phyloP scores from a whole-genome alignment of 768 basidiomycete genomes.

The Coprinopsis marcescibilis region DNA sequence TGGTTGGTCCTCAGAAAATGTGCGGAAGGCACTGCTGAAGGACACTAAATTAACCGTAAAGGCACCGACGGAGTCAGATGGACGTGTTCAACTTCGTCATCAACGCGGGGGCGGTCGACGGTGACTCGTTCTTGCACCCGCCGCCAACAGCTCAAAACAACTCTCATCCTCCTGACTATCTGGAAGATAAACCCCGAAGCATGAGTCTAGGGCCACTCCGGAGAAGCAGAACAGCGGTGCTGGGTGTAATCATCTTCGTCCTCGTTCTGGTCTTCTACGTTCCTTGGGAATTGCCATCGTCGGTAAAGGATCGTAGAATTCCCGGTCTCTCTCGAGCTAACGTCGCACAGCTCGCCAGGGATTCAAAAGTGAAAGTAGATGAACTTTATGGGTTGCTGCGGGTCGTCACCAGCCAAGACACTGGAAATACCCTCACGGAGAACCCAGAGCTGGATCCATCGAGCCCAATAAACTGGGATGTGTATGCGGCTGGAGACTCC shows the following conservation, averaged over 20 bases:
- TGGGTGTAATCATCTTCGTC: slow-evolving; percentile 30
- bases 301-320: slow-evolving; percentile 28
- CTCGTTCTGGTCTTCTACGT: slow-evolving; percentile 36
- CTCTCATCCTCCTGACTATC: not conserved
- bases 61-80: not conserved
- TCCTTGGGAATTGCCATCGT: slow-evolving; percentile 36
- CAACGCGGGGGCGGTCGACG: no score
- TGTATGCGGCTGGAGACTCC: slow-evolving; percentile 48
- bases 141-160: not conserved
- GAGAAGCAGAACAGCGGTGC: slow-evolving; percentile 19
- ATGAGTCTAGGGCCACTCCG: not conserved
- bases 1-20: slow-evolving; percentile 9
- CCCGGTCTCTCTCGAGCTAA: slow-evolving; percentile 32
- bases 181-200: not conserved
- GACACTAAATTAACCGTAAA: not conserved
- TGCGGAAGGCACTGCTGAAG: not conserved
- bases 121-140: not conserved
- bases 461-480: slow-evolving; percentile 41
- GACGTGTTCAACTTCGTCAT: no score
- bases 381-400: slow-evolving; percentile 73
- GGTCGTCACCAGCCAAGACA: slow-evolving; percentile 46
- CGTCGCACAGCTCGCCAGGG: slow-evolving; percentile 30
- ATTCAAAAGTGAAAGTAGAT: slow-evolving; percentile 34
- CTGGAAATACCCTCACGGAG: slow-evolving; percentile 35
- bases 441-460: slow-evolving; percentile 39